Percentiles rank a stretch among this genome's conserved stretches.
Conservation (phyloP, 1,139 yeast genomes). For the Pneumocystis wakefieldiae region DNA sequence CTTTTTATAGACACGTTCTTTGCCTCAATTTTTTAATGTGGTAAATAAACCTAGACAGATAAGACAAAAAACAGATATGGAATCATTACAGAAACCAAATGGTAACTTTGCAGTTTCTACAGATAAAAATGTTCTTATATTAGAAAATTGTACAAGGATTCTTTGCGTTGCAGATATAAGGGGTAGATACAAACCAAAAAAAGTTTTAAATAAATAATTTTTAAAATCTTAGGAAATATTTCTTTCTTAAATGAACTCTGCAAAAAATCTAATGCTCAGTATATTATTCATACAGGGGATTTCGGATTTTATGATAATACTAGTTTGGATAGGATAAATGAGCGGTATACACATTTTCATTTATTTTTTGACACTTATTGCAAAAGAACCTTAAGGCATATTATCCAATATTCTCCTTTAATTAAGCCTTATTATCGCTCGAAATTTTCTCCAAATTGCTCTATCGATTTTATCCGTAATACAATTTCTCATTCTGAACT, state of each 20-base stretch:
- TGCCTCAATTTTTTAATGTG: neutral
- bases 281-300: slow-evolving; percentile 59
- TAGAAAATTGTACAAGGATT: slow-evolving; percentile 21
- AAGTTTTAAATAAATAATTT: neutral
- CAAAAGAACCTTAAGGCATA: slow-evolving; percentile 34
- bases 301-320: slow-evolving; percentile 60
- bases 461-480: slow-evolving; percentile 5
- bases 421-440: slow-evolving; percentile 24
- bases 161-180: slow-evolving; percentile 43
- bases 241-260: slow-evolving; percentile 36
- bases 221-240: slow-evolving; percentile 25
- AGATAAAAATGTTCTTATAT: slow-evolving; percentile 4
- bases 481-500: slow-evolving; percentile 19
- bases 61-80: neutral
- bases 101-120: neutral
- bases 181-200: slow-evolving; percentile 20
- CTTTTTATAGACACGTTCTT: neutral
- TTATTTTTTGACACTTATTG: neutral
- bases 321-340: slow-evolving; percentile 37
- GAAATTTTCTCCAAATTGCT: slow-evolving; percentile 14
- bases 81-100: neutral
- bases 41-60: neutral
- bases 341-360: slow-evolving; percentile 14
- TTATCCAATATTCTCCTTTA: slow-evolving; percentile 54
- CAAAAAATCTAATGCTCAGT: slow-evolving; percentile 30